These are phyloP conservation scores for Microcyclospora tardicrescens DNA, from an alignment of 2,329 filamentous ascomycete species.

Conservation along the genomic window DNA sequence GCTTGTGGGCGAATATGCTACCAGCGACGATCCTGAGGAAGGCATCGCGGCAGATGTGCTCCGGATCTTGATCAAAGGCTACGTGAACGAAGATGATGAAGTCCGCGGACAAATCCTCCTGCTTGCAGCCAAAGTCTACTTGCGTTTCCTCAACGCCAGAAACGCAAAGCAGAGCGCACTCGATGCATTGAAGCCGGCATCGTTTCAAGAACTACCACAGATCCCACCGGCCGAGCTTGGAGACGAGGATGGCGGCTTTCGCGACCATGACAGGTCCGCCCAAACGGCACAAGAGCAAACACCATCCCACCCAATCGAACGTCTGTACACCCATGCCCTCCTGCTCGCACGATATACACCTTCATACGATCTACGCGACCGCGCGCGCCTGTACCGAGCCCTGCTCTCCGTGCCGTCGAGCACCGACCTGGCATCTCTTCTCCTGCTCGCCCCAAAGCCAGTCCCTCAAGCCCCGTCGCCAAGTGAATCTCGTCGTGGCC, in stretches of 20 bases:
- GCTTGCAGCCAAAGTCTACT: constrained; percentile 89
- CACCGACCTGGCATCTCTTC: constrained; percentile 73
- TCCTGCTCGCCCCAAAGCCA: constrained; percentile 87
- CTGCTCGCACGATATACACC: constrained; percentile 83
- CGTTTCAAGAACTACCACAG: constrained; percentile 5
- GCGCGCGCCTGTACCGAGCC: constrained; percentile 74
- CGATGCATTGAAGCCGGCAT: constrained; percentile 11
- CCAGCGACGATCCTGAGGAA: constrained; percentile 56
- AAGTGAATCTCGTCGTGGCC: constrained; percentile 66
- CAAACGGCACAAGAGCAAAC: constrained; percentile 4
- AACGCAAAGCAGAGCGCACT: constrained; percentile 24
- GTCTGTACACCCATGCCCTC: constrained; percentile 74
- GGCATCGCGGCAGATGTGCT: constrained; percentile 90
- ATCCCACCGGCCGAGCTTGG: constrained; percentile 14
- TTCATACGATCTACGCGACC: constrained; percentile 88
- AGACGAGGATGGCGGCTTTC: constrained; percentile 11
- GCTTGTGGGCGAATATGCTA: constrained; percentile 86
- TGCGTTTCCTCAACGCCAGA: constrained; percentile 67
- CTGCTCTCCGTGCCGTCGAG: constrained; percentile 62
- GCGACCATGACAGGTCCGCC: constrained; percentile 8
- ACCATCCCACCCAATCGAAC: constrained; percentile 54
- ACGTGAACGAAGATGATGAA: constrained; percentile 68
- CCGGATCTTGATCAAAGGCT: constrained; percentile 74
- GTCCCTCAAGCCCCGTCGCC: constrained; percentile 83
- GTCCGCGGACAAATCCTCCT: constrained; percentile 87